Evolutionary conservation across 352 stramenopile genomes (phyloP), one percentile per base, ranked within the genome.

Genomic region (Blastocystis sp.): DNA sequence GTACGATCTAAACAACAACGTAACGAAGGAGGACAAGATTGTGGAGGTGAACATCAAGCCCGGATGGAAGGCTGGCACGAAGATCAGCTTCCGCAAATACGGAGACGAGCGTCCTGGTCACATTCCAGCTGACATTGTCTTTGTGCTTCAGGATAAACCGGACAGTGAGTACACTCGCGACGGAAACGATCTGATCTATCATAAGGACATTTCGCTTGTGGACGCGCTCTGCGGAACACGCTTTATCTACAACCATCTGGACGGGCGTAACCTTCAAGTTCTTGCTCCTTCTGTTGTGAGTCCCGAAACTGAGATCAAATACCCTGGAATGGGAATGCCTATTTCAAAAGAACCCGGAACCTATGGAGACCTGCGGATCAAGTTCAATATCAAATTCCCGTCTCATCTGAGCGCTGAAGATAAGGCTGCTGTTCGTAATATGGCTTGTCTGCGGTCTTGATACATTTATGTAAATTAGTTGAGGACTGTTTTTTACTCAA

Each of bases 1-100:
- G 8, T 91, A 95, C 47, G 91, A 79, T 43, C 45, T 56, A 0
- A 47, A 34, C 41, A 55, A 63, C 18, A 85, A 79, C 30, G 75
- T 94, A 62, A 90, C 26, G 26, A 92, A 94, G 66, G 93, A 94
- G 73, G 93, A 95, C 63, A 90, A 96, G 91, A 92, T 93, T 3
- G 95, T 97, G 85, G 90, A 94, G 76, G 92, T 97, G 90, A 94
- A 94, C 75, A 92, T 98, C 85, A 97, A 98, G 87, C 93, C 94
- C 3, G 95, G 95, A 18, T 98, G 96, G 96, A 98, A 98, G 91
- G 92, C 95, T 69, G 95, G 95, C 53, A 98, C 96, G 13, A 93
- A 92, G 50, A 92, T 95, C 63, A 93, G 93, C 11, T 95, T 94
- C 79, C 78, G 90, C 66, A 87, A 91, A 43, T 45, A 59, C 81